phyloP scores from a whole-genome alignment of 2,329 filamentous ascomycete species.

The Colletotrichum sp. region DNA sequence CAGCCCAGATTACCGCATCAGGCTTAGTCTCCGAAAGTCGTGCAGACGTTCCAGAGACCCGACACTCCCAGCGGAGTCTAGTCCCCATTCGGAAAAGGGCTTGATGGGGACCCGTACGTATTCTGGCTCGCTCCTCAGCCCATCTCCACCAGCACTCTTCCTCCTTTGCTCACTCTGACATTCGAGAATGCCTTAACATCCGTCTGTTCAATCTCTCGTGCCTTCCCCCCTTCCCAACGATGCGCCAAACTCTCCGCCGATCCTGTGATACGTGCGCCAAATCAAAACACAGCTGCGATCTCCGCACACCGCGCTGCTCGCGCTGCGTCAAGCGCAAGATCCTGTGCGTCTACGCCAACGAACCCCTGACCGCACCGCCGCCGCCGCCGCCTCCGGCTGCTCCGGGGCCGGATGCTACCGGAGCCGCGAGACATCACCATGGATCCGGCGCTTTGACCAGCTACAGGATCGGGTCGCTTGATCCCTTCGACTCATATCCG shows the following conservation, averaged over 20 bases:
- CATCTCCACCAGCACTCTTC: not conserved
- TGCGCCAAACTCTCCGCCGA: conserved; percentile 61
- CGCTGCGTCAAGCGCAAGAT: conserved; percentile 55
- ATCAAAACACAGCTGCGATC: conserved; percentile 61
- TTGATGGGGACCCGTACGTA: not conserved
- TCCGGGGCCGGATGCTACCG: not conserved
- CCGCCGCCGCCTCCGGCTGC: not conserved
- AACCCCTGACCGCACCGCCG: conserved; percentile 44
- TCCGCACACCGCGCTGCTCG: conserved; percentile 58
- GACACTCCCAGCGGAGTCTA: conserved; percentile 10
- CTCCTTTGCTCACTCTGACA: not conserved
- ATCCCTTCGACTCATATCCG: conserved; percentile 64
- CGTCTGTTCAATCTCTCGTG: not conserved
- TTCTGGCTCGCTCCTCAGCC: not conserved
- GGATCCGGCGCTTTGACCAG: conserved; percentile 22
- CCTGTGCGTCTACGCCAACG: conserved; percentile 58
- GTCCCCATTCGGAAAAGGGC: not conserved
- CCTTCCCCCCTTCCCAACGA: conserved; percentile 28
- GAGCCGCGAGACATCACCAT: not conserved
- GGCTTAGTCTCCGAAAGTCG: conserved; percentile 37
- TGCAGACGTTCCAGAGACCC: not conserved
- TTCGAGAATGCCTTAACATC: not conserved
- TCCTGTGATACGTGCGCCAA: conserved; percentile 62
- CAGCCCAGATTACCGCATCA: conserved; percentile 17
- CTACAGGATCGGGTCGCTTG: conserved; percentile 43